Evolutionary conservation across 495 filamentous ascomycete species (phyloP), one percentile per base, ranked within the genome.

Genomic region (Aspergillus olivimuriae): DNA sequence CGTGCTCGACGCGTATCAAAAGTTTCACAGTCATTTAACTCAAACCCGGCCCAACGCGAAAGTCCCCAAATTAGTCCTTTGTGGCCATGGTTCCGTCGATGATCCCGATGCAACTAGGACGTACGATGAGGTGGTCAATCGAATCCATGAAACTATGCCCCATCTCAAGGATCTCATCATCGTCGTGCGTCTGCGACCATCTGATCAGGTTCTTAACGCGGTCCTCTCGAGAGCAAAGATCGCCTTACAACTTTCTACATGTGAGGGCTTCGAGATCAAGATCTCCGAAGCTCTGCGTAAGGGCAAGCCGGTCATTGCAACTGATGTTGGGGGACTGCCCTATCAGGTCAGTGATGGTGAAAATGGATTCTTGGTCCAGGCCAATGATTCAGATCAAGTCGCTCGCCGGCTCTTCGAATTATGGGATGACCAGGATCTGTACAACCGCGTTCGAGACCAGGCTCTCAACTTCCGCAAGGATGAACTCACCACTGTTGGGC

Each of bases 251-350:
- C 76, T 94, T n/a, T 90, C 85, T 6, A 89, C 80, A 1, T 78
- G 84, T 15, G 88, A 94, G 58, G 88, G 87, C 2, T 94, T 94
- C 53, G 87, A 94, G 59, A 82, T 92, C 43, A 94, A 94, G 64
- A 87, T 94, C 12, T 89, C 84, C 0, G 88, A 94, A 60, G 88
- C 86, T 19, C 70, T 90, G 5, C 87, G 90, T 60, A 88, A 90
- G 50, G 88, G 88, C 17, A 80, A 84, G 9, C 88, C 88, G 2
- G 75, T 90, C 35, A 88, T 95, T 41, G 86, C 85, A 4, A 87
- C 84, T 1, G 71, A 72, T 12, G 83, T 83, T 0, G 88, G 88
- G 22, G 88, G 88, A 3, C 89, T 95, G 38, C 86, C 88, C 0
- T 72, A 92, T 9, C 87, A 94, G 63, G 74, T 94, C 30, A 73